Evolutionary conservation across 495 filamentous ascomycete species (phyloP), one percentile per base, ranked within the genome.

Genomic region (Podospora conica): DNA sequence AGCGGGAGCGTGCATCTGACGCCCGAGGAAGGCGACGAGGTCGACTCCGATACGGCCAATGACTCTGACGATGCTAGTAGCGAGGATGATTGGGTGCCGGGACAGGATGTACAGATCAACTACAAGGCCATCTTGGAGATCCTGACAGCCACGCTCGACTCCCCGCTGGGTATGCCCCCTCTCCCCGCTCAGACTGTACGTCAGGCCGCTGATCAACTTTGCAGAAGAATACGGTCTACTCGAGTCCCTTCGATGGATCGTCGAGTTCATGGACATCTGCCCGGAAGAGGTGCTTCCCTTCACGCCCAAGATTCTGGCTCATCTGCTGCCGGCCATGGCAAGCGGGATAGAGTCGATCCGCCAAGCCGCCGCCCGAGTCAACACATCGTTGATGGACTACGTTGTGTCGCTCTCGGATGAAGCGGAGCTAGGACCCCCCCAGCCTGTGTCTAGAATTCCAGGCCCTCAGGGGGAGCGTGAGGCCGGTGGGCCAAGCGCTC

Each of bases 251-350:
- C 87, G 92, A 53, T 99, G 96, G 96, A 92, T 97, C 69, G 93
- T 97, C 66, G 88, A 88, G 55, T 97, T 99, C 73, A 91, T 99
- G 68, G 93, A 97, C 54, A 96, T 99, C 56, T 97, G 92, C 68
- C 94, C 95, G 5, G 96, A 97, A 74, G 96, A 98, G 68, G 94
- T 99, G n/a, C 83, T 99, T 40, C 89, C 89, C 2, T 98, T 98
- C 75, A 93, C 96, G 1, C 96, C 96, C 15, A 87, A 91, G 60
- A 87, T 99, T 55, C 78, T 99, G 40, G 91, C 92, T 1, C 92
- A 96, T 71, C 88, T 99, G 9, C 85, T 99, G 11, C 96, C 96
- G 20, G 93, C 92, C 22, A 92, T 99, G 87, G 91, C 94, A 9
- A 96, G 92, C 73, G 91, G 90, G 63, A 87, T 93, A 0, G 93